Conservation (phyloP, 1,284 basidiomycete genomes). For the Sanghuangporus baumii region DNA sequence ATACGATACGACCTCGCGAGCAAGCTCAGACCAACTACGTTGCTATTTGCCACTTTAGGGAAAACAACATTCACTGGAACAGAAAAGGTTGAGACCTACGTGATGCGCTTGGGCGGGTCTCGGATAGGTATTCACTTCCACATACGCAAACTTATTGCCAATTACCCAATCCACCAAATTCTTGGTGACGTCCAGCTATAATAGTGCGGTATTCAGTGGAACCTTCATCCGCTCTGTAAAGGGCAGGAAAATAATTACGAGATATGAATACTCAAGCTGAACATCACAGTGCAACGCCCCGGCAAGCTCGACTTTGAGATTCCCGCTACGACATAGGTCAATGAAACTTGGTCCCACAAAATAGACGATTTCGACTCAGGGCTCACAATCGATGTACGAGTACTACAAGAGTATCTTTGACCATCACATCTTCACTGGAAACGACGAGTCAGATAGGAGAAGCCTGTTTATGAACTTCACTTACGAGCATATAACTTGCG, state of each 20-base stretch:
- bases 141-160: slow-evolving; percentile 58
- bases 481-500: slow-evolving; percentile 84
- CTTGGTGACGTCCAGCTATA: slow-evolving; percentile 81
- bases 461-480: slow-evolving; percentile 28
- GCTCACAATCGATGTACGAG: slow-evolving; percentile 87
- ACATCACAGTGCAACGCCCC: slow-evolving; percentile 70
- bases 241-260: slow-evolving; percentile 44
- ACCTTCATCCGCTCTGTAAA: not conserved
- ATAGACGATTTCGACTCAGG: slow-evolving; percentile 25
- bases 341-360: not conserved
- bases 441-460: slow-evolving; percentile 12
- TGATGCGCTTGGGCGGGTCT: slow-evolving; percentile 40
- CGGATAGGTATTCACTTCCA: slow-evolving; percentile 86
- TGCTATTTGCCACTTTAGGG: slow-evolving; percentile 24
- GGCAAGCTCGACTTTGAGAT: slow-evolving; percentile 75
- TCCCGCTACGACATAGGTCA: slow-evolving; percentile 53
- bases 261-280: slow-evolving; percentile 72
- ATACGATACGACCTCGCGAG: slow-evolving; percentile 66
- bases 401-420: slow-evolving; percentile 67
- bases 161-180: slow-evolving; percentile 75
- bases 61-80: slow-evolving; percentile 2
- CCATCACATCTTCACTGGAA: slow-evolving; percentile 59
- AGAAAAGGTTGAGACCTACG: not conserved
- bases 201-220: not conserved
- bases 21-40: slow-evolving; percentile 38